These are phyloP conservation scores for Boletus rubescentipes DNA, from an alignment of 768 basidiomycete genomes.

Conservation along the genomic window DNA sequence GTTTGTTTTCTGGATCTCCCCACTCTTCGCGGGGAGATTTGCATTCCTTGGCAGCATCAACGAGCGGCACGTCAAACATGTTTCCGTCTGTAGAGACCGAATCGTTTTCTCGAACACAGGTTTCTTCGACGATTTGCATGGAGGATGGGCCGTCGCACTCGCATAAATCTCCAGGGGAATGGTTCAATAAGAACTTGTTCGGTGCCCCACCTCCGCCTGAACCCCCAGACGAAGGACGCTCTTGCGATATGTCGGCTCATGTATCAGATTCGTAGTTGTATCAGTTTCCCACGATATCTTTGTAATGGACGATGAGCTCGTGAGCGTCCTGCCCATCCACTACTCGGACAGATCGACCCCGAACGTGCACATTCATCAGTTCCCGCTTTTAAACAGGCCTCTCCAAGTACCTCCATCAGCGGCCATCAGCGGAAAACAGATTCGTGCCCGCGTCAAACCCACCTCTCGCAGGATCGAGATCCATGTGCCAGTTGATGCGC, in stretches of 20 bases:
- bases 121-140: conserved; percentile 3
- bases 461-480: conserved; percentile 64
- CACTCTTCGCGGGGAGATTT: conserved; percentile 9
- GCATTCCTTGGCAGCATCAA: conserved; percentile 13
- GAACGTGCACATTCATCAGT: conserved; percentile 77
- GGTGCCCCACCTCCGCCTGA: conserved; percentile 1
- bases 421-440: conserved; percentile 66
- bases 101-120: conserved; percentile 3
- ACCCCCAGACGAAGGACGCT: conserved; percentile 4
- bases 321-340: conserved; percentile 70
- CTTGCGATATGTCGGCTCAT: conserved; percentile 4
- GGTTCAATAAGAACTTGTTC: conserved; percentile 7
- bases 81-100: conserved; percentile 10
- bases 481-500: conserved; percentile 79
- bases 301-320: conserved; percentile 52
- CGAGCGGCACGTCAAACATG: conserved; percentile 13
- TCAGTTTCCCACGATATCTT: conserved; percentile 17
- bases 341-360: conserved; percentile 61
- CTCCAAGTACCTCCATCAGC: conserved; percentile 79
- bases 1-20: conserved; percentile 10
- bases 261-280: neutral
- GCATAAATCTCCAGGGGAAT: conserved; percentile 1
- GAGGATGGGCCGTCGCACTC: conserved; percentile 4
- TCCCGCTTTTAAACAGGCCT: conserved; percentile 71
- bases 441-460: conserved; percentile 71